Evolutionary conservation across 2,329 filamentous ascomycete genomes (phyloP).

Genomic region (Xylaria hypoxylon): DNA sequence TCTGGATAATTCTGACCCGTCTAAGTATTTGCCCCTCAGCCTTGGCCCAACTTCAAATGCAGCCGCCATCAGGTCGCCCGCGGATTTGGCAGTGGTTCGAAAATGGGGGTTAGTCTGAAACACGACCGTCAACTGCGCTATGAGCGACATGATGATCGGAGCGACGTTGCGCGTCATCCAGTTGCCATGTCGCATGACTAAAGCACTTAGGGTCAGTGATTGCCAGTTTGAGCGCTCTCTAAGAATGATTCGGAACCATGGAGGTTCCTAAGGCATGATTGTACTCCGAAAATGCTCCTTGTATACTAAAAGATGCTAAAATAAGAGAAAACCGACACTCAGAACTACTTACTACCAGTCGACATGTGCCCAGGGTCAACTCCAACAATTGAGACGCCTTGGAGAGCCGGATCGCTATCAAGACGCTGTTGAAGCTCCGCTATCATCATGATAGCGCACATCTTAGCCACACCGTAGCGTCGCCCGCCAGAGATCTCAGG

Average conservation of each 20-base stretch:
- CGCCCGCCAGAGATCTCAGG: conserved; percentile 16
- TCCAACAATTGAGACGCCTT: conserved; percentile 21
- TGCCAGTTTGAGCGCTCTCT: not conserved
- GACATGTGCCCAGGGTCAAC: conserved; percentile 32
- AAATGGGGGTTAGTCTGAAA: conserved; percentile 15
- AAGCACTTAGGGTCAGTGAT: not conserved
- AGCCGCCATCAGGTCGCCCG: not conserved
- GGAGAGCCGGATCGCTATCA: conserved; percentile 22
- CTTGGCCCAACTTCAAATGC: not conserved
- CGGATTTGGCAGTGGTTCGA: conserved; percentile 16
- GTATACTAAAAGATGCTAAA: not conserved
- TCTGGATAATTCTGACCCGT: conserved; percentile 22
- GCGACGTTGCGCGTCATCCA: conserved; percentile 16
- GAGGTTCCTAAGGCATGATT: not conserved
- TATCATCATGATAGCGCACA: conserved; percentile 37
- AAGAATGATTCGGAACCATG: not conserved
- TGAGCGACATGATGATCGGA: conserved; percentile 4
- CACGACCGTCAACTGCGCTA: conserved; percentile 5
- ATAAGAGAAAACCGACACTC: not conserved
- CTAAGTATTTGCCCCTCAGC: conserved; percentile 26
- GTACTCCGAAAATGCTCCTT: not conserved
- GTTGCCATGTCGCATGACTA: conserved; percentile 8
- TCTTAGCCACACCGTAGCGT: conserved; percentile 40
- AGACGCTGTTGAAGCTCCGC: conserved; percentile 31
- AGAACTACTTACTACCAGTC: conserved; percentile 10